A percentile compares a stretch with the other conserved stretches of the same genome.
phyloP scores from a whole-genome alignment of 306 rosid genomes.

The Hippophae tibetana region DNA sequence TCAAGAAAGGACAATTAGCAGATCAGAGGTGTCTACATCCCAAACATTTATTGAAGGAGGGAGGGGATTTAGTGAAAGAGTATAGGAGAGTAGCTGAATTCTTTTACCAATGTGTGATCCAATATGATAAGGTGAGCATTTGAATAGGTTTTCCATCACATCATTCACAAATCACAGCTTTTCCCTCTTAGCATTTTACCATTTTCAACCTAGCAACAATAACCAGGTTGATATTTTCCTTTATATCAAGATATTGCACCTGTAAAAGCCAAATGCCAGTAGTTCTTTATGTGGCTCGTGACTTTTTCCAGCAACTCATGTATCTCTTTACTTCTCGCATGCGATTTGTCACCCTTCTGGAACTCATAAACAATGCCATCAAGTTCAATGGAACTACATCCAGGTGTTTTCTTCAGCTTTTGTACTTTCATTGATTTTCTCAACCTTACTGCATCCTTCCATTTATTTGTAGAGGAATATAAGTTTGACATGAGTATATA shows the following conservation, averaged over 20 bases:
- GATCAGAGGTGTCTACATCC: no score
- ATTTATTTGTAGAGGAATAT: conserved; percentile 30
- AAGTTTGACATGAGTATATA: conserved; percentile 34
- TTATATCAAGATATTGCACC: not conserved
- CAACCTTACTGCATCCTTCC: conserved; percentile 37
- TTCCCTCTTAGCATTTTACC: not conserved
- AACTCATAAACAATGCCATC: conserved; percentile 34
- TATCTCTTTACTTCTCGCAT: conserved; percentile 18
- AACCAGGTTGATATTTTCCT: not conserved
- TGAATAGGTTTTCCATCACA: no score
- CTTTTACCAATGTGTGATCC: no score
- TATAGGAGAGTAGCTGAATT: no score
- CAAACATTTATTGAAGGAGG: no score
- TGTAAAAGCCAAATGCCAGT: conserved; percentile 5
- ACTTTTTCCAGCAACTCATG: conserved; percentile 19
- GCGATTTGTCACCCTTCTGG: conserved; percentile 27
- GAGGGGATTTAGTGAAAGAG: no score
- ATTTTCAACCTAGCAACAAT: not conserved
- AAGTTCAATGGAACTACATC: conserved; percentile 36
- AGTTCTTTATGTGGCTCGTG: conserved; percentile 16
- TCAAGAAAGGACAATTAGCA: no score
- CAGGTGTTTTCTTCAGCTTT: conserved; percentile 33
- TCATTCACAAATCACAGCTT: no score
- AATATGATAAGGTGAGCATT: no score
- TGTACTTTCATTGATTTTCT: conserved; percentile 34